Evolutionary conservation across 441 rosid species (phyloP).

Genomic region (Dalechampia spathulata): DNA sequence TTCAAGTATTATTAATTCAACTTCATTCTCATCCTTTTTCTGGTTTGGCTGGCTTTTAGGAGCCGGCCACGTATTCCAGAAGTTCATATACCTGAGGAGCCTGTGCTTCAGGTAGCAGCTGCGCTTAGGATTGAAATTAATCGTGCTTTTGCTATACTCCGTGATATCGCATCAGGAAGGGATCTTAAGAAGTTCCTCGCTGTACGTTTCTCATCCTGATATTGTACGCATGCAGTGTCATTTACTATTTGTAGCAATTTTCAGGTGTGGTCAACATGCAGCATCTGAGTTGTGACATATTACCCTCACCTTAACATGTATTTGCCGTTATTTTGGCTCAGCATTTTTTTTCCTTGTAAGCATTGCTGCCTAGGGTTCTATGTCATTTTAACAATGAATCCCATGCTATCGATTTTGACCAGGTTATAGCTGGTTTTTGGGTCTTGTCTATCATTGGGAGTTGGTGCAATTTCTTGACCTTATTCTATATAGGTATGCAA

Average conservation of each 20-base stretch:
- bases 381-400: neutral
- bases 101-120: constrained; percentile 64
- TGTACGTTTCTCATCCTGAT: no score
- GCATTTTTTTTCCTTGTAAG: no score
- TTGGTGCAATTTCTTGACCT: constrained; percentile 78
- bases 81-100: constrained; percentile 68
- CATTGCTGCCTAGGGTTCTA: neutral
- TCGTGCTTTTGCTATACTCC: constrained; percentile 41
- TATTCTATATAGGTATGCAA: constrained; percentile 81
- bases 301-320: no score
- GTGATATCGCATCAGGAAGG: constrained; percentile 73
- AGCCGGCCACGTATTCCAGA: constrained; percentile 79
- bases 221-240: no score
- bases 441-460: constrained; percentile 62
- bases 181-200: constrained; percentile 88
- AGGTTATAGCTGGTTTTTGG: constrained; percentile 85
- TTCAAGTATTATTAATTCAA: no score
- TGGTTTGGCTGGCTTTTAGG: constrained; percentile 25
- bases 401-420: constrained; percentile 5
- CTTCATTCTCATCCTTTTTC: neutral
- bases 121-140: constrained; percentile 71
- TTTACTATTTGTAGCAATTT: no score
- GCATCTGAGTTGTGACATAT: no score
- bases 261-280: no score
- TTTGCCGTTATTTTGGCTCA: no score